Base-by-base conservation (phyloP, 805 yeast genomes). In the Hyphopichia homilentoma region DNA sequence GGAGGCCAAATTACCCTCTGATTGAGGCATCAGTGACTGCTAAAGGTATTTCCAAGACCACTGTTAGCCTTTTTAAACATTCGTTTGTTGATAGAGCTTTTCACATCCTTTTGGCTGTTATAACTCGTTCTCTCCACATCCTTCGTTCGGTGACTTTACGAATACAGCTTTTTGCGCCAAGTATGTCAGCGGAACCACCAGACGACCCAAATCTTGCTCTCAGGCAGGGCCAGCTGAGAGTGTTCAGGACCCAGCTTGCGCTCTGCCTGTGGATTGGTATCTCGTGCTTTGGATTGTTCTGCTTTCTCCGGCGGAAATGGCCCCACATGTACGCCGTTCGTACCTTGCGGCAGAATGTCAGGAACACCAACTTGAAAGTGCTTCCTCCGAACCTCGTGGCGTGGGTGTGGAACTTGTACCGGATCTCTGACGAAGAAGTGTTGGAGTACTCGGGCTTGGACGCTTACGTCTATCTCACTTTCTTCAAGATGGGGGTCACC, bases 401-500 rank as follows among this genome's bases (percentile, higher is more conserved):
- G 2, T 88, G 97, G 96, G 65, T 88, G 5, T 68, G 74, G 3
- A 75, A 75, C 0, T 59, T 90, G 7, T 74, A 74, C 48, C 52
- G 55, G 7, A 79, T 89, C 14, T 64, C 75, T 15, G 97, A 93
- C 44, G 73, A 75, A 9, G 89, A 88, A 34, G 73, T 90, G 3
- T 67, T 90, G 32, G 86, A 84, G 40, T 81, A 79, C 47, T 95
- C 96, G 1, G 98, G 98, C 0, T 61, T 90, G 25, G 98, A 90
- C 58, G 96, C 97, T 2, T 88, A 75, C 62, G 71, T 64, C 25
- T 65, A 59, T 34, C 46, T 67, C 33, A 47, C 57, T 18, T 67
- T 65, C 45, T 65, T 65, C 52, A 61, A 55, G 38, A 84, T 88
- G 84, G 78, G 94, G 32, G 84, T 88, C 34, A 76, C 75, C 50